Conservation (phyloP, 257 asterid genomes). For the Solanum gracilifrons region DNA sequence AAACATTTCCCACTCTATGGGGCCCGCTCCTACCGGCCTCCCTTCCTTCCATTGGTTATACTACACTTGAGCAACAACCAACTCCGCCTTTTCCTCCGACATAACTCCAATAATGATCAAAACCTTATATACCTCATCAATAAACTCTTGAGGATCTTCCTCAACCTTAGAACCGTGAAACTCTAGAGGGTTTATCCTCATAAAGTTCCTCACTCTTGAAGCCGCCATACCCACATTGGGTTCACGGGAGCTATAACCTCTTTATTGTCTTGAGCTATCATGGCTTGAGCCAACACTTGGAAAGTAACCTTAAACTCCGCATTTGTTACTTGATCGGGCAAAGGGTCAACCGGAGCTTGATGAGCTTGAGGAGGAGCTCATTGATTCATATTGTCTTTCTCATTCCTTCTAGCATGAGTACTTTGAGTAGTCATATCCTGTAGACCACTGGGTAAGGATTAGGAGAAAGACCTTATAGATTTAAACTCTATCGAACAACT, state of each 20-base stretch:
- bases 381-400: not conserved
- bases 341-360: no score
- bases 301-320: not conserved
- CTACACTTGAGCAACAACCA: not conserved
- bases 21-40: not conserved
- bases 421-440: not conserved
- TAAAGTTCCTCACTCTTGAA: not conserved
- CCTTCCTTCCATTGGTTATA: not conserved
- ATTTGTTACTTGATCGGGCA: no score
- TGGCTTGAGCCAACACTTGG: no score
- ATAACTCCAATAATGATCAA: not conserved
- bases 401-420: not conserved
- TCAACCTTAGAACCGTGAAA: no score
- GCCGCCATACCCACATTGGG: not conserved
- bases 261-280: not conserved
- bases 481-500: no score
- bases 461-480: no score
- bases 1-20: not conserved
- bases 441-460: no score
- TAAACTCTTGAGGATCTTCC: not conserved
- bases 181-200: not conserved
- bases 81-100: not conserved
- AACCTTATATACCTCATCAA: not conserved
- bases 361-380: no score
- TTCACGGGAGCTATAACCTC: not conserved